These are phyloP conservation scores for Phallus indusiatus DNA, from an alignment of 768 basidiomycete species.

Conservation along the genomic window DNA sequence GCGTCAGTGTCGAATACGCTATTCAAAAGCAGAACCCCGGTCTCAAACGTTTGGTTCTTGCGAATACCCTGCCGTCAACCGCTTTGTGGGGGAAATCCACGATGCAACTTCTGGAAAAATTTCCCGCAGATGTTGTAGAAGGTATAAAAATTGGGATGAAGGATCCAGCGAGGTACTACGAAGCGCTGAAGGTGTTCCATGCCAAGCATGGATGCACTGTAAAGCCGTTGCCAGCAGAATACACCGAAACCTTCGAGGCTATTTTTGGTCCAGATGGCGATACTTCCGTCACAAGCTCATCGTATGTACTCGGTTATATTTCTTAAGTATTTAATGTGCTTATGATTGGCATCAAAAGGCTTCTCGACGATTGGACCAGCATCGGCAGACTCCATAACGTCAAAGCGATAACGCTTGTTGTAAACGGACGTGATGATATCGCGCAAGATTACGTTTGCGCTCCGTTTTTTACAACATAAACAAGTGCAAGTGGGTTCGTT, in stretches of 20 bases:
- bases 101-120: background rate
- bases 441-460: constrained; percentile 5
- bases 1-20: constrained; percentile 5
- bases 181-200: constrained; percentile 6
- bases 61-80: background rate
- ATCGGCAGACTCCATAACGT: constrained; percentile 7
- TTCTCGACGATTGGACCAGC: constrained; percentile 4
- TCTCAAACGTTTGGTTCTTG: constrained; percentile 1
- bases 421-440: constrained; percentile 9
- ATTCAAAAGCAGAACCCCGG: background rate
- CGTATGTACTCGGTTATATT: background rate
- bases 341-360: background rate
- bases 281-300: constrained; percentile 1
- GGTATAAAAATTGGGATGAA: background rate
- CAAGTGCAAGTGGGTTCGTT: constrained; percentile 6
- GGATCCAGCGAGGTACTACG: constrained; percentile 4
- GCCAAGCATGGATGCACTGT: background rate
- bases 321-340: background rate
- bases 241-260: background rate
- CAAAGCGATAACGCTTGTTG: constrained; percentile 4
- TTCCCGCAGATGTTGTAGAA: constrained; percentile 5
- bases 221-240: background rate
- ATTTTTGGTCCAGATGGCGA: constrained; percentile 1
- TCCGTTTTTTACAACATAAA: constrained; percentile 4
- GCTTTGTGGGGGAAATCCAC: constrained; percentile 4